Percentiles rank a stretch among this genome's conserved stretches.
Conservation (phyloP, 257 asterid genomes). For the Solanum tarapatanum region DNA sequence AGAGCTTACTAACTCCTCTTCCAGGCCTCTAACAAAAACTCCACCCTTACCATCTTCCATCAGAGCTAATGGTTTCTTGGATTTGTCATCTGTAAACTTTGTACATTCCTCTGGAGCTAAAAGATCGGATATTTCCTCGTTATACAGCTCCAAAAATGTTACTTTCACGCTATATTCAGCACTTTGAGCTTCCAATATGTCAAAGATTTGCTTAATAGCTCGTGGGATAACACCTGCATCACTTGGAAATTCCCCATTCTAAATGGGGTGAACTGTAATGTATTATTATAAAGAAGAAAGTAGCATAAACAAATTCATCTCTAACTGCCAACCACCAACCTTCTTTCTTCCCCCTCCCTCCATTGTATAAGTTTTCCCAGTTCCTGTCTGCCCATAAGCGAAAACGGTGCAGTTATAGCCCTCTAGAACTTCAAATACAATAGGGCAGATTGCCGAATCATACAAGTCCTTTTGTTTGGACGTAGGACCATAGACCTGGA, state of each 20-base stretch:
- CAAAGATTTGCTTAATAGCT: slow-evolving; percentile 91
- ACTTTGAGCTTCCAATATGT: slow-evolving; percentile 76
- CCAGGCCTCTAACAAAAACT: slow-evolving; percentile 89
- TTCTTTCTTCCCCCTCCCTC: slow-evolving; percentile 97
- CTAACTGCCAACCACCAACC: slow-evolving; percentile 23
- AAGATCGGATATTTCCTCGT: slow-evolving; percentile 93
- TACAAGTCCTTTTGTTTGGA: slow-evolving; percentile 91
- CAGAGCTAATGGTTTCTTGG: slow-evolving; percentile 89
- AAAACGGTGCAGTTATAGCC: slow-evolving; percentile 97
- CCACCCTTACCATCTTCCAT: slow-evolving; percentile 99
- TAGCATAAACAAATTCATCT: background rate
- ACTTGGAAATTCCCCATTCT: slow-evolving; percentile 96
- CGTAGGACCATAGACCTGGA: slow-evolving; percentile 83
- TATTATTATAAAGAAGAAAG: background rate
- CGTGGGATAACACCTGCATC: slow-evolving; percentile 99
- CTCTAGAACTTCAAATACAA: slow-evolving; percentile 88
- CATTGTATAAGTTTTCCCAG: slow-evolving; percentile 97
- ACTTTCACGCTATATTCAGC: slow-evolving; percentile 98
- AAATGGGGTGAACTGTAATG: slow-evolving; percentile 15
- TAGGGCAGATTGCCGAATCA: slow-evolving; percentile 78
- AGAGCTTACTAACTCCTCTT: slow-evolving; percentile 91
- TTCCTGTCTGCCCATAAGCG: slow-evolving; percentile 99
- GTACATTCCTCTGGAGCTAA: slow-evolving; percentile 79
- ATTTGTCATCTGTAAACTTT: slow-evolving; percentile 71
- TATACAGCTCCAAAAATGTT: slow-evolving; percentile 82